Evolutionary conservation across 2,329 filamentous ascomycete species (phyloP), one percentile per base, ranked within the genome.

Genomic region (Trichoderma cornu-damae): DNA sequence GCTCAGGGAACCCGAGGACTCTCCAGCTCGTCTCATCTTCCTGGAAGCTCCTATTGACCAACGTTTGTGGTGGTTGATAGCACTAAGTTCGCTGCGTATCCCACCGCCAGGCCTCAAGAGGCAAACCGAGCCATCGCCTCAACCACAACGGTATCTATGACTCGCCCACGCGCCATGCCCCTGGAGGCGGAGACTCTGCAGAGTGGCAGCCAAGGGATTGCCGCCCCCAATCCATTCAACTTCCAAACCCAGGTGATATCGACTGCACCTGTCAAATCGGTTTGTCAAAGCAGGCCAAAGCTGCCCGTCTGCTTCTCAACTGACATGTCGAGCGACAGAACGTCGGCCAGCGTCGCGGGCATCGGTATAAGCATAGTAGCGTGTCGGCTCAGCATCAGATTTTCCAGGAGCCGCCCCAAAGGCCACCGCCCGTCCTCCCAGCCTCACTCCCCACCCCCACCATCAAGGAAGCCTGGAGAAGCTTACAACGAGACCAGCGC

Each of bases 311-410:
- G 30, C 12, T n/a, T 18, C 52, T 16, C 16, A 24, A 18, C 59
- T 62, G 28, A 64, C 55, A 38, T 20, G 18, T 34, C 46, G 34
- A 11, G 35, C 22, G 24, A 50, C 54, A 95, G 87, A 93, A 90
- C 65, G 84, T 96, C 62, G 92, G 92, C 62, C 90, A 96, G 72
- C 85, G 94, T 63, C 87, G 93, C 60, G 94, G 94, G 61, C 94
- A 99, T 77, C 91, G 94, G 71, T 99, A 99, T 80, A 96, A 96
- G 70, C 93, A 97, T 76, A 95, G 89, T 70, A 96, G 90, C 70
- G 88, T 99, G 58, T 96, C 90, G 18, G 76, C 84, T 6, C 84
- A 86, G 66, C 92, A 97, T 70, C 92, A 96, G 72, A 95, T 97
- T 72, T 96, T 97, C 72, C 89, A 95, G 65, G 91, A 96, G 70